Evolutionary conservation across 768 basidiomycete species (phyloP), one percentile per base, ranked within the genome.

Genomic region (Pleurotus giganteus): DNA sequence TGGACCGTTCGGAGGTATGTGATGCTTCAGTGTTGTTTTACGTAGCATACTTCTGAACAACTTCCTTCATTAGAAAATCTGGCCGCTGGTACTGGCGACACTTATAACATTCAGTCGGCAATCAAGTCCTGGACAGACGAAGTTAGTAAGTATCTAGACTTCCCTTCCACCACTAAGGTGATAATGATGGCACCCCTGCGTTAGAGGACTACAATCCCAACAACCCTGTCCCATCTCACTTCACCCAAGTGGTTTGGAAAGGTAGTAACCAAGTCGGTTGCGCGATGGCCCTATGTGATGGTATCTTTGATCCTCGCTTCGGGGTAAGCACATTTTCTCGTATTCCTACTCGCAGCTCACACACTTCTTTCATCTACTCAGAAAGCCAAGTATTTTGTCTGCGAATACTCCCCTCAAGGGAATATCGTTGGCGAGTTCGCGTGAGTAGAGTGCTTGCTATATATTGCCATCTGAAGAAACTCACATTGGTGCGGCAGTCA

Each of bases 181-280:
- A 12, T 41, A 1, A 43, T 29, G 26, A 19, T 8, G n/a, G 37
- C n/a, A 52, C 54, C 45, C n/a, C 60, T n/a, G n/a, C n/a, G n/a
- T n/a, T n/a, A 86, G 84, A 75, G 1, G 59, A 80, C 34, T 88
- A 87, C 63, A 60, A 84, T 60, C 69, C 85, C 31, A 74, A 62
- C 61, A 81, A 81, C 66, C 87, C 88, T 1, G 58, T 67, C 36
- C 61, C 78, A 15, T 86, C 85, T 45, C 88, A 90, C 65, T 90
- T 85, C 63, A 89, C 88, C 7, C 87, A 89, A 65, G 79, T 88
- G 4, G 86, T 90, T 6, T 90, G 88, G 88, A 89, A 89, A 67
- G 73, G 66, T 4, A 78, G 82, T 21, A 80, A 76, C 1, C 70
- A 86, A 57, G 73, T 89, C 19, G 87, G 86, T 21, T 89, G 86